Conservation (phyloP, 2,329 filamentous ascomycete species). For the Verticillium isaacii region DNA sequence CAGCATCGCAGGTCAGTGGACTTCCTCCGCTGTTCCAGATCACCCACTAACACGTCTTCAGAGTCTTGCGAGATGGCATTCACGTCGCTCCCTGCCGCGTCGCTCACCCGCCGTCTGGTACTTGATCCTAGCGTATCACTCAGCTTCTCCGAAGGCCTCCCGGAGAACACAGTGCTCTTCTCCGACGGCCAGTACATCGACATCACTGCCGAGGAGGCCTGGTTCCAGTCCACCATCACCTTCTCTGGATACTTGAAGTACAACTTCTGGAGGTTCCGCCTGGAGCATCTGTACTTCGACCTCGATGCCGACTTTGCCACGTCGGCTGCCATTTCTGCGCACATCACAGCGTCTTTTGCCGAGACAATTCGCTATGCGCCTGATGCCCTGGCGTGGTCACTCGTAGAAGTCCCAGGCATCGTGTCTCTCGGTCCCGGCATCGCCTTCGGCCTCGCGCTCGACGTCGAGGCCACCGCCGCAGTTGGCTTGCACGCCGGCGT, state of each 20-base stretch:
- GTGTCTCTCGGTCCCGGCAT: slow-evolving; percentile 31
- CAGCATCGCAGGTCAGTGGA: slow-evolving; percentile 24
- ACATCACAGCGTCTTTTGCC: slow-evolving; percentile 25
- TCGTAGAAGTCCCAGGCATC: slow-evolving; percentile 34
- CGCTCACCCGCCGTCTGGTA: slow-evolving; percentile 18
- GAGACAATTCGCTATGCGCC: slow-evolving; percentile 29
- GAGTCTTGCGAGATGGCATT: slow-evolving; percentile 18
- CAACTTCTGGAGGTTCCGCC: slow-evolving; percentile 26
- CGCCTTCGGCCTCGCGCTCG: slow-evolving; percentile 29
- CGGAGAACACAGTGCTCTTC: slow-evolving; percentile 23
- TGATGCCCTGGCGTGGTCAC: slow-evolving; percentile 27
- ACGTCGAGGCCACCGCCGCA: slow-evolving; percentile 27
- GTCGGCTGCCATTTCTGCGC: slow-evolving; percentile 28
- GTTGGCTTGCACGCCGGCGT: slow-evolving; percentile 24
- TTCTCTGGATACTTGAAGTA: slow-evolving; percentile 38
- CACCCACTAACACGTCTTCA: slow-evolving; percentile 3
- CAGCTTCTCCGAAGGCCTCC: slow-evolving; percentile 12
- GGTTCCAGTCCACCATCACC: slow-evolving; percentile 28
- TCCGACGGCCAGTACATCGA: slow-evolving; percentile 23
- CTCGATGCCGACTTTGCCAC: slow-evolving; percentile 32
- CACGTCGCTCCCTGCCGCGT: slow-evolving; percentile 17
- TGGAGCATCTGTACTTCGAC: slow-evolving; percentile 34
- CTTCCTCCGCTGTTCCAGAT: background rate
- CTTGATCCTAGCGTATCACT: slow-evolving; percentile 18
- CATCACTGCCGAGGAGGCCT: slow-evolving; percentile 26